phyloP scores from a whole-genome alignment of 768 basidiomycete species.

The Kwoniella pini region DNA sequence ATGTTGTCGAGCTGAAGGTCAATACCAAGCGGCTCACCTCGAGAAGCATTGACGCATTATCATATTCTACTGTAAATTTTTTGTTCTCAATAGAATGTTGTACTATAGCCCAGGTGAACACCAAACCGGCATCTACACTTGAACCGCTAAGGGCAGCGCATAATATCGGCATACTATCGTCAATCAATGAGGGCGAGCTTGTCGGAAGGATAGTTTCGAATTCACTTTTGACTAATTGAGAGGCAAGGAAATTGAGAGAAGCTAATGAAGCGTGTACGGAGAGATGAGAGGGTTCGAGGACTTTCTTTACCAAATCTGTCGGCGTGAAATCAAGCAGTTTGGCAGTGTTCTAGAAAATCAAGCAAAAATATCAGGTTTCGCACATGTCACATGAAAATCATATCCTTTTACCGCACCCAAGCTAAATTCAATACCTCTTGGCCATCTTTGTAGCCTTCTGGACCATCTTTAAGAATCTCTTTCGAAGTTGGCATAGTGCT shows the following conservation, averaged over 20 bases:
- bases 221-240: not conserved
- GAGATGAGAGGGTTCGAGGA: slow-evolving; percentile 14
- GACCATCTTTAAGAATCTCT: not conserved
- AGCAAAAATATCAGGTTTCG: not conserved
- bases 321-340: slow-evolving; percentile 1
- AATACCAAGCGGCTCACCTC: slow-evolving; percentile 28
- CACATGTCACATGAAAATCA: too few relatives aligned
- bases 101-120: slow-evolving; percentile 23
- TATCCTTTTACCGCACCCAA: too few relatives aligned
- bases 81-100: not conserved
- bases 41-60: slow-evolving; percentile 27
- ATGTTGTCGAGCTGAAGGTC: not conserved
- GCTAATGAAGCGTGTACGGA: slow-evolving; percentile 18
- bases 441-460: slow-evolving; percentile 3
- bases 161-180: slow-evolving; percentile 24
- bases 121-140: slow-evolving; percentile 21
- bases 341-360: not conserved
- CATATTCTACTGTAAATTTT: slow-evolving; percentile 6
- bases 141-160: slow-evolving; percentile 22
- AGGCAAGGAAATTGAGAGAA: slow-evolving; percentile 18
- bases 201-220: not conserved
- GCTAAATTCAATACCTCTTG: slow-evolving; percentile 3
- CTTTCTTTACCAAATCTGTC: not conserved
- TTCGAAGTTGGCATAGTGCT: not conserved
- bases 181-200: not conserved